phyloP scores from a whole-genome alignment of 345 rosid species.

The Euphorbia pulcherrima region DNA sequence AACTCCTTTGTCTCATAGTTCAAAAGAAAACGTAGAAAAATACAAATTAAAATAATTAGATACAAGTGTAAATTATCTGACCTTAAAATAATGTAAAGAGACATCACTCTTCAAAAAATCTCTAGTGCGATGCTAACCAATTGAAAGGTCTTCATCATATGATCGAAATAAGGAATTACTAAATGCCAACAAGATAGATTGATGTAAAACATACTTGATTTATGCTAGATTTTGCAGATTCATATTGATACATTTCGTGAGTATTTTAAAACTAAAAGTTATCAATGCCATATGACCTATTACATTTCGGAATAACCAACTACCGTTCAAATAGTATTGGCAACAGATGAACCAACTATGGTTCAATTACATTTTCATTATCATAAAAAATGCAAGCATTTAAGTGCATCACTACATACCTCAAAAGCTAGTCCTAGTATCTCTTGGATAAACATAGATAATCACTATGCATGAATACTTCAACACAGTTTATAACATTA shows the following conservation, averaged over 20 bases:
- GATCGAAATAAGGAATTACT: too few relatives aligned
- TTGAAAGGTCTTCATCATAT: too few relatives aligned
- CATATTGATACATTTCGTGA: slow-evolving; percentile 69
- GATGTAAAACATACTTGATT: too few relatives aligned
- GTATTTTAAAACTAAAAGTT: slow-evolving; percentile 96
- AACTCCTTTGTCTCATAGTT: too few relatives aligned
- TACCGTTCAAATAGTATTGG: too few relatives aligned
- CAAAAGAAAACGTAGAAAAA: too few relatives aligned
- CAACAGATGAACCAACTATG: not conserved
- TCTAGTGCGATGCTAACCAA: too few relatives aligned
- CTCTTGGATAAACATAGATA: slow-evolving; percentile 78
- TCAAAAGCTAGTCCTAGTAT: slow-evolving; percentile 86
- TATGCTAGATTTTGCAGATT: slow-evolving; percentile 91
- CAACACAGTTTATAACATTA: slow-evolving; percentile 79
- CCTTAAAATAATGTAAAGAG: too few relatives aligned
- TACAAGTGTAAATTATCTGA: too few relatives aligned
- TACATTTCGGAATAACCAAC: slow-evolving; percentile 8
- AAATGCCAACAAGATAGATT: too few relatives aligned
- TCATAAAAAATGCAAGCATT: not conserved
- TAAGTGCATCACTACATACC: slow-evolving; percentile 43
- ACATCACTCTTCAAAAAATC: too few relatives aligned
- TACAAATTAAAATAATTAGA: too few relatives aligned
- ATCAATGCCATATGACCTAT: slow-evolving; percentile 83
- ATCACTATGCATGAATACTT: slow-evolving; percentile 89
- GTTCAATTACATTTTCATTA: slow-evolving; percentile 1